Evolutionary conservation across 176 grass and related monocot genomes (phyloP).

Genomic region (Carex littledalei): DNA sequence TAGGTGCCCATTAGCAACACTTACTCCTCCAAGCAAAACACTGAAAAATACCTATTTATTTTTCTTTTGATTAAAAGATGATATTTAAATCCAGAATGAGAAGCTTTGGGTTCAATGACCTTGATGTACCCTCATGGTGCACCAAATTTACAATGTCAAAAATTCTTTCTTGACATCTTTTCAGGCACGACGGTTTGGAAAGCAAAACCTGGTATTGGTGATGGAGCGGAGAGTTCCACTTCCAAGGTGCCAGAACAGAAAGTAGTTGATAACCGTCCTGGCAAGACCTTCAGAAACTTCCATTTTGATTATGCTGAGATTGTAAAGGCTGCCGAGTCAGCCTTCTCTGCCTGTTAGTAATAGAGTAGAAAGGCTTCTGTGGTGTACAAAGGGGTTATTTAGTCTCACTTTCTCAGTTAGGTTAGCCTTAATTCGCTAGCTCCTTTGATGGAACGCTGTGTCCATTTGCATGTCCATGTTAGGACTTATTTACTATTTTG

Average conservation of each 20-base stretch:
- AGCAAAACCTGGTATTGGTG: conserved; percentile 45
- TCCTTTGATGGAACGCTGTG: background rate
- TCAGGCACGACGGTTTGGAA: conserved; percentile 63
- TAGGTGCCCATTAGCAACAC: background rate
- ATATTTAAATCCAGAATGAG: background rate
- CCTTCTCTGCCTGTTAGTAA: conserved; percentile 25
- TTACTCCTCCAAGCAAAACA: background rate
- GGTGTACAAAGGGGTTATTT: conserved; percentile 6
- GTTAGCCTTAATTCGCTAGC: background rate
- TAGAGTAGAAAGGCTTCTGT: background rate
- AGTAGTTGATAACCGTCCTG: conserved; percentile 50
- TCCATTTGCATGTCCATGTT: background rate
- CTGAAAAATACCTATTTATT: background rate
- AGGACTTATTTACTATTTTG: background rate
- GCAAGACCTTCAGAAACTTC: conserved; percentile 88
- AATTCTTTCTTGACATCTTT: background rate
- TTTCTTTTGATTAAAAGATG: background rate
- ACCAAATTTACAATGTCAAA: background rate
- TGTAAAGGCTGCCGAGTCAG: conserved; percentile 63
- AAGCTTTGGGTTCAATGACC: background rate
- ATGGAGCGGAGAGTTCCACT: conserved; percentile 34
- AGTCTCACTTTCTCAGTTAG: background rate
- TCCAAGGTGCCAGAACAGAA: conserved; percentile 37
- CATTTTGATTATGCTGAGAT: conserved; percentile 62
- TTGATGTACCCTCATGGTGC: background rate